These are phyloP conservation scores for Aegilops tauschii DNA, from an alignment of 176 grass and related monocot genomes.

Conservation along the genomic window DNA sequence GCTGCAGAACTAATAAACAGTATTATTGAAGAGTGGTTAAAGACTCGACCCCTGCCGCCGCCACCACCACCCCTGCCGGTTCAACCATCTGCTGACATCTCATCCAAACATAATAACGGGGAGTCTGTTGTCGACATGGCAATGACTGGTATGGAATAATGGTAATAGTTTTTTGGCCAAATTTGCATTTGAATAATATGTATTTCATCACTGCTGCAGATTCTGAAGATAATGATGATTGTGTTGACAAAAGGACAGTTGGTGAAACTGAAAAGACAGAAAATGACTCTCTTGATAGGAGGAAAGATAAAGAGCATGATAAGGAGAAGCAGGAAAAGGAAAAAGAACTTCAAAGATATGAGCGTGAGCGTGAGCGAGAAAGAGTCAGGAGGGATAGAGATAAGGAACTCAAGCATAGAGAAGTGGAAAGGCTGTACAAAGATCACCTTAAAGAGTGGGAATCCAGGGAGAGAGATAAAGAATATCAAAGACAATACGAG, in stretches of 20 bases:
- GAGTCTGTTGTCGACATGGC: slow-evolving; percentile 55
- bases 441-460: slow-evolving; percentile 93
- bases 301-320: slow-evolving; percentile 70
- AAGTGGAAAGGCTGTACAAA: slow-evolving; percentile 69
- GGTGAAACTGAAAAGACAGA: slow-evolving; percentile 68
- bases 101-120: slow-evolving; percentile 57
- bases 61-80: slow-evolving; percentile 65
- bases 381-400: slow-evolving; percentile 90
- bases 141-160: slow-evolving; percentile 53
- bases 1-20: slow-evolving; percentile 53
- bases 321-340: slow-evolving; percentile 71
- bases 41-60: slow-evolving; percentile 69
- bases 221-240: slow-evolving; percentile 65
- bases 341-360: slow-evolving; percentile 71
- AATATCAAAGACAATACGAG: slow-evolving; percentile 71
- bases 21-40: slow-evolving; percentile 93
- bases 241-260: slow-evolving; percentile 52
- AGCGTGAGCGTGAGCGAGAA: slow-evolving; percentile 77
- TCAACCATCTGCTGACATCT: slow-evolving; percentile 43
- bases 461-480: slow-evolving; percentile 90
- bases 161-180: neutral
- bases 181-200: slow-evolving; percentile 19
- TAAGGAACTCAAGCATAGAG: slow-evolving; percentile 72
- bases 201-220: slow-evolving; percentile 41
- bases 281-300: slow-evolving; percentile 71